A percentile compares a stretch with the other conserved stretches of the same genome.
These are phyloP conservation scores for Yarrowia porcina DNA, from an alignment of 805 yeast genomes.

Conservation along the genomic window DNA sequence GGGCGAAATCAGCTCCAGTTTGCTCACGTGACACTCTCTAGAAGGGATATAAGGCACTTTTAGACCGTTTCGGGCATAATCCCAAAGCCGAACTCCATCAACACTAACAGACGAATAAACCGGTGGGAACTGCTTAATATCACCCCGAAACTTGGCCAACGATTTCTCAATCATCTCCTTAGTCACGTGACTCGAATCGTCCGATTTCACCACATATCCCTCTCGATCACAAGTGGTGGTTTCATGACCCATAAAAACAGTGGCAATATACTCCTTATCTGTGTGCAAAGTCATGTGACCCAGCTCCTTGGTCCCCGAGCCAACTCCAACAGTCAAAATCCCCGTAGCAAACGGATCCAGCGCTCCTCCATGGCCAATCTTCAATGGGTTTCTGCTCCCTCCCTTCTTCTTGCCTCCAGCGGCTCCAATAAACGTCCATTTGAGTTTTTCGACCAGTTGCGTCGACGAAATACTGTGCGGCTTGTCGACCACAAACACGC, in stretches of 20 bases:
- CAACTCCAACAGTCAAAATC: slow-evolving; percentile 84
- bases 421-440: slow-evolving; percentile 58
- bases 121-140: slow-evolving; percentile 87
- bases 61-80: slow-evolving; percentile 90
- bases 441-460: slow-evolving; percentile 64
- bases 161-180: slow-evolving; percentile 49
- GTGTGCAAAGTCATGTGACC: slow-evolving; percentile 70
- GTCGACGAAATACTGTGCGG: slow-evolving; percentile 84
- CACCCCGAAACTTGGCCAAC: slow-evolving; percentile 70
- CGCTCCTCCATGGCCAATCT: slow-evolving; percentile 98
- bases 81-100: slow-evolving; percentile 91
- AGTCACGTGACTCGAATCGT: slow-evolving; percentile 55
- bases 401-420: slow-evolving; percentile 51
- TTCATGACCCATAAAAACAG: slow-evolving; percentile 80
- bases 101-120: slow-evolving; percentile 90
- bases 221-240: slow-evolving; percentile 94
- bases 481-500: slow-evolving; percentile 86
- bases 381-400: slow-evolving; percentile 60
- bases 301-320: slow-evolving; percentile 80
- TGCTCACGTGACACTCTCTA: slow-evolving; percentile 62
- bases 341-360: slow-evolving; percentile 96
- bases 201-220: slow-evolving; percentile 64
- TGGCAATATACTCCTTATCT: slow-evolving; percentile 74
- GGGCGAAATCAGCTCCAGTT: slow-evolving; percentile 52
- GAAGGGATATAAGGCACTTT: slow-evolving; percentile 80